Conservation (phyloP, 345 rosid genomes). For the Schrenkiella parvula region DNA sequence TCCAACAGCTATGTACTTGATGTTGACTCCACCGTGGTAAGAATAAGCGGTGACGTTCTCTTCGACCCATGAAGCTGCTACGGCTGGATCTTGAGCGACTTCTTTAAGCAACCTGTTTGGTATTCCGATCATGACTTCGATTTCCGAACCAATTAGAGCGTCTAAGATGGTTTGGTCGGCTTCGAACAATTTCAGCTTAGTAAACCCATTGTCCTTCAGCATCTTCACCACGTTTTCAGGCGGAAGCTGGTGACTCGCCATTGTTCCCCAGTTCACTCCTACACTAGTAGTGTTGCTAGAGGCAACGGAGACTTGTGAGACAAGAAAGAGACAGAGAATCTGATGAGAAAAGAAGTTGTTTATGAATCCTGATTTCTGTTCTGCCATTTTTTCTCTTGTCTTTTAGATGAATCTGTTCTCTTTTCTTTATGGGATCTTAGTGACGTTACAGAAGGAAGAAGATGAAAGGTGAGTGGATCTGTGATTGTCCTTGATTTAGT, state of each 20-base stretch:
- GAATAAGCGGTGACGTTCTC: slow-evolving; percentile 62
- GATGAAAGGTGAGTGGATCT: slow-evolving; percentile 18
- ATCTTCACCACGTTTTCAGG: slow-evolving; percentile 64
- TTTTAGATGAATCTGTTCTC: not conserved
- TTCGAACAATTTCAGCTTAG: slow-evolving; percentile 75
- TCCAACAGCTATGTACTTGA: slow-evolving; percentile 79
- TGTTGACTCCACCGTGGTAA: slow-evolving; percentile 54
- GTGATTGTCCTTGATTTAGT: slow-evolving; percentile 42
- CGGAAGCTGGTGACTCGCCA: slow-evolving; percentile 59
- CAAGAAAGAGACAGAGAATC: slow-evolving; percentile 20
- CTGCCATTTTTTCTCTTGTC: slow-evolving; percentile 13
- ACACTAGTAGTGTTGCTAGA: slow-evolving; percentile 22
- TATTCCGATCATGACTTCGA: slow-evolving; percentile 82
- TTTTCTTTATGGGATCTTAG: not conserved
- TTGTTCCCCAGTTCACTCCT: slow-evolving; percentile 83
- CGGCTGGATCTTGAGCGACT: slow-evolving; percentile 43
- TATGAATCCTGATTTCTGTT: slow-evolving; percentile 7
- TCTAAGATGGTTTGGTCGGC: slow-evolving; percentile 56
- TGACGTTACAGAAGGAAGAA: not conserved
- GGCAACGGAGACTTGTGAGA: slow-evolving; percentile 20
- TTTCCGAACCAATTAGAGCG: slow-evolving; percentile 54
- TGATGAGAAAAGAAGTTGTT: not conserved
- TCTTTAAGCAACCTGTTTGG: slow-evolving; percentile 65
- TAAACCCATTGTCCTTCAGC: slow-evolving; percentile 53
- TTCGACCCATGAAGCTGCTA: slow-evolving; percentile 71